Base-by-base conservation (phyloP, 352 stramenopile genomes). In the Globisporangium viniferum region DNA sequence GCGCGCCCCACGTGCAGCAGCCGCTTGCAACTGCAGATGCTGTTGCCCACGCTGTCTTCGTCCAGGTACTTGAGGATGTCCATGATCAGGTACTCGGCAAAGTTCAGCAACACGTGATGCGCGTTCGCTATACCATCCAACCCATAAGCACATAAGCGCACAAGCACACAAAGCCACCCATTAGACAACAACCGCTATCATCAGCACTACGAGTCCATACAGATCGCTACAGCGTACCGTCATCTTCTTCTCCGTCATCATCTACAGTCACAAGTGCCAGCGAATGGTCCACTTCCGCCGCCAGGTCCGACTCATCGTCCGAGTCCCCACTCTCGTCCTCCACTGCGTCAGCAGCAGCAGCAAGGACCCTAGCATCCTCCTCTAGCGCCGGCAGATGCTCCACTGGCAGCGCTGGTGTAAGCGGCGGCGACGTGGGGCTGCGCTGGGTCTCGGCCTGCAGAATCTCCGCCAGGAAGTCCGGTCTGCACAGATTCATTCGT, bases 381-480 rank as follows among this genome's bases (percentile, higher is more conserved):
- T 48, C 41, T 48, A n/a, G 15, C 4, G 27, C 59, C 14, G 22
- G 9, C 31, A 59, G 54, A 8, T 12, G 10, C 0, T 59, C 54
- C 22, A 31, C n/a, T 29, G 55, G 55, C 33, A 48, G 31, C 5
- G 29, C 29, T 15, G 15, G 3, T 18, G 31, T 15, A 1, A 33
- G 1, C 4, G 29, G 0, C 1, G 35, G 20, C 22, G 20, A 27
- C 22, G 57, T 27, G 49, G 18, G 15, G 15, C 54, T 64, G 29
- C 65, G 59, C 15, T 73, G 61, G 39, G 70, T 62, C 66, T 93
- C 85, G 0, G 81, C 83, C n/a, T 82, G 68, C n/a, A 93, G 63
- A 56, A 93, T 93, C 69, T 91, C 78, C 0, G 75, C 81, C 64
- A 93, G 69, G 69, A 81, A 93, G 65, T 93, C 85, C 1, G 75